Conservation (phyloP, 192 early-diverging fungal genomes). For the Linnemannia exigua region DNA sequence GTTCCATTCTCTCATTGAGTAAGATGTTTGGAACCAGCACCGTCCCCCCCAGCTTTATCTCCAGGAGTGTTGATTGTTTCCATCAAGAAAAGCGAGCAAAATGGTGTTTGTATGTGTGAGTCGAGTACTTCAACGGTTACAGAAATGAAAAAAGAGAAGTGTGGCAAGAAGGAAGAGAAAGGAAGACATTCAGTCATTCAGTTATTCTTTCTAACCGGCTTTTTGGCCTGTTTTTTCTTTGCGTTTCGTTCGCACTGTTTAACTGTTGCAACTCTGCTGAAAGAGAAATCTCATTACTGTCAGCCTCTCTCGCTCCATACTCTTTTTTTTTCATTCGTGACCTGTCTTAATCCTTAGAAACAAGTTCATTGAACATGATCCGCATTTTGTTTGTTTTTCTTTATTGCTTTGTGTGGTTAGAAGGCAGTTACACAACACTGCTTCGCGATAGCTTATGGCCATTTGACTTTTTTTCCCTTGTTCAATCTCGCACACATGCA, state of each 20-base stretch:
- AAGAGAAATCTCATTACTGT: too few relatives aligned
- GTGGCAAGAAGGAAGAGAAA: not conserved
- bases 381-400: not conserved
- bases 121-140: not conserved
- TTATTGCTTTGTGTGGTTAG: not conserved
- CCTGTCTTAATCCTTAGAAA: too few relatives aligned
- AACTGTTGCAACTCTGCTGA: not conserved
- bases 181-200: not conserved
- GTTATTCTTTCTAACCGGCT: not conserved
- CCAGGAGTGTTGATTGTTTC: too few relatives aligned
- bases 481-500: not conserved
- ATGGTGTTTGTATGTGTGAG: not conserved
- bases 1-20: not conserved
- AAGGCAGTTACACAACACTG: not conserved
- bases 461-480: not conserved
- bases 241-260: not conserved
- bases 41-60: not conserved
- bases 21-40: not conserved
- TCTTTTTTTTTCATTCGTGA: too few relatives aligned
- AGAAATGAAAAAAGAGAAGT: not conserved
- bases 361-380: not conserved
- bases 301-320: too few relatives aligned
- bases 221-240: not conserved
- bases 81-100: not conserved
- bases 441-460: not conserved